Evolutionary conservation across 73 alveolate species (phyloP).

Genomic region (Vitrella brassicaformis): DNA sequence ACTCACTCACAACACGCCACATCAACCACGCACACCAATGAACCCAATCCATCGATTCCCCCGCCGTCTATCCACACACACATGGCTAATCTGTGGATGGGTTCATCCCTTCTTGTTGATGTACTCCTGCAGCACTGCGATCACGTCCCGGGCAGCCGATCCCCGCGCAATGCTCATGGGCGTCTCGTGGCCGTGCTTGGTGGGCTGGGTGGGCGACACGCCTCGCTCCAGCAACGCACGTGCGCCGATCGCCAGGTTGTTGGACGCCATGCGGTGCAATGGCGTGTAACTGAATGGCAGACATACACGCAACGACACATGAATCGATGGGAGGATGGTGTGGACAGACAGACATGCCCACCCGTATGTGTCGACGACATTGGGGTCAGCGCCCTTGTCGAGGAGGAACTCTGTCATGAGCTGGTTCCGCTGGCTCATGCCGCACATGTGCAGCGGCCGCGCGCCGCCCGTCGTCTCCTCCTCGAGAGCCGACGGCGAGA

Average conservation of each 20-base stretch:
- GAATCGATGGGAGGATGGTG: no score
- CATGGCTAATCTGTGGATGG: no score
- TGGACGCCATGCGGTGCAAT: slow-evolving; percentile 28
- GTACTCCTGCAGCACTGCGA: no score
- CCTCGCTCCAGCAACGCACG: not conserved
- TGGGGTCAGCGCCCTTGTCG: not conserved
- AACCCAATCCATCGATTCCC: no score
- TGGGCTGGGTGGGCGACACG: not conserved
- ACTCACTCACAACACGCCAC: no score
- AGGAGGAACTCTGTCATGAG: not conserved
- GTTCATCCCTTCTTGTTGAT: no score
- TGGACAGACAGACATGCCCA: no score
- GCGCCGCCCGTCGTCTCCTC: not conserved
- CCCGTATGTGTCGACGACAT: not conserved
- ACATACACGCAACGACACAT: no score
- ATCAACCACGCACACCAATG: no score
- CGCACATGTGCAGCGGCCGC: not conserved
- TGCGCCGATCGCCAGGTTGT: slow-evolving; percentile 19
- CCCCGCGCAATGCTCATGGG: not conserved
- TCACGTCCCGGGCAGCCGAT: no score
- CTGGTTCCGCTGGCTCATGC: not conserved
- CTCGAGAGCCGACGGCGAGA: not conserved
- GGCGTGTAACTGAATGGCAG: no score
- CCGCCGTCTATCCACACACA: no score
- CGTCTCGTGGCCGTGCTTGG: not conserved